These are phyloP conservation scores for Globisporangium radiosum DNA, from an alignment of 352 stramenopile genomes.

Conservation along the genomic window DNA sequence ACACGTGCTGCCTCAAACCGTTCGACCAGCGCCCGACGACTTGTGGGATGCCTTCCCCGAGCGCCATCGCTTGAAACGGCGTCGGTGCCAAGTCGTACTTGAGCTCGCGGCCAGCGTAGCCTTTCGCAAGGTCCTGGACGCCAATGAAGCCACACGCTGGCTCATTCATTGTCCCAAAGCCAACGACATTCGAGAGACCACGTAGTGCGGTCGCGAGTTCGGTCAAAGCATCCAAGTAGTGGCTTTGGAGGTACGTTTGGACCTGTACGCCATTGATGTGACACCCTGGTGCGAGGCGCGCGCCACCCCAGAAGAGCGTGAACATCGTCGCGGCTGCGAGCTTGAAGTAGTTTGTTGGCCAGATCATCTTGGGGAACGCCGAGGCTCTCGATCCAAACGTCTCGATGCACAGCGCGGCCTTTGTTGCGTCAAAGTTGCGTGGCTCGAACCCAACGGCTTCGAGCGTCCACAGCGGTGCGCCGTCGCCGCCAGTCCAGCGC, in stretches of 20 bases:
- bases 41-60: conserved; percentile 59
- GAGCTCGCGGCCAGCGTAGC: conserved; percentile 54
- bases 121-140: conserved; percentile 40
- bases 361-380: conserved; percentile 88
- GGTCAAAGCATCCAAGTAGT: conserved; percentile 77
- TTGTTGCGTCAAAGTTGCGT: conserved; percentile 61
- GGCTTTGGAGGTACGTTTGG: conserved; percentile 83
- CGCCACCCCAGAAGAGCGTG: conserved; percentile 85
- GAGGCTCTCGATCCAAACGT: conserved; percentile 26
- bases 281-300: conserved; percentile 60
- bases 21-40: conserved; percentile 68
- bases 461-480: conserved; percentile 87
- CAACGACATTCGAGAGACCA: conserved; percentile 79
- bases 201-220: conserved; percentile 52
- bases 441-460: conserved; percentile 72
- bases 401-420: conserved; percentile 69
- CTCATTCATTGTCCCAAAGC: conserved; percentile 92
- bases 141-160: conserved; percentile 74
- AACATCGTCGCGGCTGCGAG: conserved; percentile 89
- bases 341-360: conserved; percentile 90
- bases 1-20: conserved; percentile 66
- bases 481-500: conserved; percentile 86
- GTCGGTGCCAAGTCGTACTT: conserved; percentile 73
- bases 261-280: conserved; percentile 68
- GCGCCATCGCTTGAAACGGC: conserved; percentile 75